Conservation (phyloP, 371 early-diverging fungal genomes). For the Rhizopus delemar region DNA sequence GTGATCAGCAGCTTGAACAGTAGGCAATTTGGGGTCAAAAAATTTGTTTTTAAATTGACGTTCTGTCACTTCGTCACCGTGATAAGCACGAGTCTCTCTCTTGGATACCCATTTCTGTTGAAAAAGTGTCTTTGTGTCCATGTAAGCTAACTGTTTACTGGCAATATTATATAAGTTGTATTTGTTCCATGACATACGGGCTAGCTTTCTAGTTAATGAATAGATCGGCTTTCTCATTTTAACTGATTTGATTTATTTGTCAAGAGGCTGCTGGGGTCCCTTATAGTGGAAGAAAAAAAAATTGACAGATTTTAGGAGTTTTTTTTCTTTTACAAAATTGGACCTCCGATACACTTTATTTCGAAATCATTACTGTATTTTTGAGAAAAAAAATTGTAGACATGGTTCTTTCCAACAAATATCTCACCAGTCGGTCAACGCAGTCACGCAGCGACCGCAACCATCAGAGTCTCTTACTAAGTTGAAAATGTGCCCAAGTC, state of each 20-base stretch:
- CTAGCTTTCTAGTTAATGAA: conserved; percentile 68
- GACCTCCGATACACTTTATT: too few relatives aligned
- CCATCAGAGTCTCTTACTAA: too few relatives aligned
- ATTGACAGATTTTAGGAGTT: too few relatives aligned
- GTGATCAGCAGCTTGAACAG: conserved; percentile 64
- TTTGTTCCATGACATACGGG: conserved; percentile 94
- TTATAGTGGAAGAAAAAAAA: too few relatives aligned
- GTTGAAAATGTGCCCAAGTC: too few relatives aligned
- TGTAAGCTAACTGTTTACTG: conserved; percentile 59
- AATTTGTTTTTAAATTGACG: conserved; percentile 72
- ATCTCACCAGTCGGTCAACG: too few relatives aligned
- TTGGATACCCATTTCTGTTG: conserved; percentile 95
- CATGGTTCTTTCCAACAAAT: too few relatives aligned
- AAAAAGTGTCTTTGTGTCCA: conserved; percentile 78
- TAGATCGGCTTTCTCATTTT: conserved; percentile 56
- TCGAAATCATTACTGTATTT: too few relatives aligned
- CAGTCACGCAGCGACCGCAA: too few relatives aligned
- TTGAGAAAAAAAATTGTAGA: too few relatives aligned
- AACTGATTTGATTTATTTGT: not conserved
- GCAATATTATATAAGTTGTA: conserved; percentile 87
- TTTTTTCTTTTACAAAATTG: too few relatives aligned
- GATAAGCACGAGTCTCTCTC: conserved; percentile 91
- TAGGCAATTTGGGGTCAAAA: conserved; percentile 74
- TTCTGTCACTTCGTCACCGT: conserved; percentile 88
- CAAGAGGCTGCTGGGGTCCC: too few relatives aligned